Conservation (phyloP, 768 basidiomycete genomes). For the Inosperma sp. region DNA sequence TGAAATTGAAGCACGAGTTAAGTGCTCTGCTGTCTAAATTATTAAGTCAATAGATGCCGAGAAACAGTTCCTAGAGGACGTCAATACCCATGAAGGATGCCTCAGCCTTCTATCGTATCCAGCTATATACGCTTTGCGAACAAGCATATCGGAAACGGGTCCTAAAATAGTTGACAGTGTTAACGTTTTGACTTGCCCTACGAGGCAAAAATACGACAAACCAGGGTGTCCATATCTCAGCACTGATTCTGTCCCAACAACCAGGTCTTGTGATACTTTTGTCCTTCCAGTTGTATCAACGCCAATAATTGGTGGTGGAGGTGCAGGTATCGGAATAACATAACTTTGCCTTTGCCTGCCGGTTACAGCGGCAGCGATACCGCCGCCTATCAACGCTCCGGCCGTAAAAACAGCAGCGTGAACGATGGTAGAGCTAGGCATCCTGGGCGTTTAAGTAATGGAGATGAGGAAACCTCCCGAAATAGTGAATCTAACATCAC, state of each 20-base stretch:
- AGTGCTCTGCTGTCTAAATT: slow-evolving; percentile 86
- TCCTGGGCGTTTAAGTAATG: too few species aligned
- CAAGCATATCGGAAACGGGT: slow-evolving; percentile 74
- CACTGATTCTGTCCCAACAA: slow-evolving; percentile 30
- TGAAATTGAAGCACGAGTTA: slow-evolving; percentile 69
- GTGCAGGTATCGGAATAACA: slow-evolving; percentile 21
- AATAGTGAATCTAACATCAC: not conserved
- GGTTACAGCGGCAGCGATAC: slow-evolving; percentile 51
- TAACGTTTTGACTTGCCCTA: not conserved
- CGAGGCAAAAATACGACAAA: slow-evolving; percentile 28
- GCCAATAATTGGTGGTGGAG: slow-evolving; percentile 40
- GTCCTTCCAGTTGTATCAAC: slow-evolving; percentile 43
- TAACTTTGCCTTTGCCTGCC: slow-evolving; percentile 20
- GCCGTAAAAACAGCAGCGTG: slow-evolving; percentile 77
- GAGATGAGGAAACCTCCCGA: too few species aligned
- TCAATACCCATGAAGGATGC: slow-evolving; percentile 86
- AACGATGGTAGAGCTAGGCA: slow-evolving; percentile 41
- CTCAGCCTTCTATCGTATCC: slow-evolving; percentile 87
- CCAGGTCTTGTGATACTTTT: slow-evolving; percentile 36
- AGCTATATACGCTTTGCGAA: slow-evolving; percentile 79
- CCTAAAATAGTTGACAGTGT: slow-evolving; percentile 42
- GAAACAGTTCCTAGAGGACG: not conserved
- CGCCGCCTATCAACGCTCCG: slow-evolving; percentile 78
- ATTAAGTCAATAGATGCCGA: not conserved
- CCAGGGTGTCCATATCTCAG: slow-evolving; percentile 84